Evolutionary conservation across 1,139 yeast genomes (phyloP), one percentile per base, ranked within the genome.

Genomic region (Hyphopichia pseudoburtonii): DNA sequence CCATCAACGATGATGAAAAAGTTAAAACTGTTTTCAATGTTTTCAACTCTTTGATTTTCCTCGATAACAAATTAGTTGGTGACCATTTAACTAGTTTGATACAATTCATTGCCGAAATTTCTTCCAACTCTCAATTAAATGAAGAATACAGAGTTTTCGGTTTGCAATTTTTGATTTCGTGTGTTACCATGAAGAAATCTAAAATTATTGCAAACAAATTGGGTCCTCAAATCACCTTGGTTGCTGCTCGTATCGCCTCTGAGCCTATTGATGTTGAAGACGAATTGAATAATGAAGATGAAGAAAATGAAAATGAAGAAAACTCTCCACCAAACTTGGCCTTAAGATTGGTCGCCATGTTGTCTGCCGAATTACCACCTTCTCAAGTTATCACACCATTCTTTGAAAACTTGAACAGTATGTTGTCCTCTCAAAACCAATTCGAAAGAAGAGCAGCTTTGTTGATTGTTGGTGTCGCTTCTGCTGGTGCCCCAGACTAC

Each of bases 401-500:
- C 44, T 73, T 90, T 46, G 87, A 82, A 46, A 76, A 77, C 46
- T 66, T 88, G 48, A 82, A 83, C 35, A 56, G 75, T 35, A 70
- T 85, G 73, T 71, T 86, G 48, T 35, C 60, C 30, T 83, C 95
- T 15, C 47, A 79, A 17, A 80, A 86, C 57, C 76, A 77, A 43
- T 84, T 80, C 47, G 89, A 86, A 65, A 82, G 95, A 70, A 83
- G 96, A 66, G 96, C 96, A 45, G 94, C 86, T 40, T 74, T 89
- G 43, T 71, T 87, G 53, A 78, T 95, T 30, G 71, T 92, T 46
- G 90, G 95, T 50, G 88, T 82, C 40, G 81, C 94, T 37, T 86
- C 87, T 36, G 79, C 86, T 46, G 98, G 98, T 57, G 92, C 97
- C 32, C 97, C 97, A 46, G 98, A 92, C 58, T 90, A 75, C 63